These are phyloP conservation scores for Ailanthus altissimus DNA, from an alignment of 345 rosid species.

Conservation along the genomic window DNA sequence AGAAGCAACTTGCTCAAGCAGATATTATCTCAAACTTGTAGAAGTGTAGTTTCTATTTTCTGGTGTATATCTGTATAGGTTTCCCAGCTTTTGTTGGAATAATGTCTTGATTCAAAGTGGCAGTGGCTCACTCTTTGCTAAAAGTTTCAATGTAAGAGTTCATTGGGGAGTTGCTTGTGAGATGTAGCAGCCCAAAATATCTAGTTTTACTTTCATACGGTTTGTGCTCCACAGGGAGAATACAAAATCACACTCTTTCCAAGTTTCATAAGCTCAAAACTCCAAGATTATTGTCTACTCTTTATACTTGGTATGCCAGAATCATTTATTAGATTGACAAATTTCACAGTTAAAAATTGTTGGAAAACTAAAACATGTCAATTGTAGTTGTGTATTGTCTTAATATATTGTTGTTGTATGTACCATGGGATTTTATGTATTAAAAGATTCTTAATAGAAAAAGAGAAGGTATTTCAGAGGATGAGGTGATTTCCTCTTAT, in stretches of 20 bases:
- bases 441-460: too few species aligned
- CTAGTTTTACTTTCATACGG: not conserved
- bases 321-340: not conserved
- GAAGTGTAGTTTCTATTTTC: not conserved
- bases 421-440: not conserved
- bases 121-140: not conserved
- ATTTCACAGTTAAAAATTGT: not conserved
- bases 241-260: not conserved
- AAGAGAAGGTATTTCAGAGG: not conserved
- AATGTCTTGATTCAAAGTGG: not conserved
- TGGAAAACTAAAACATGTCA: not conserved
- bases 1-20: not conserved
- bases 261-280: not conserved
- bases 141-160: not conserved
- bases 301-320: not conserved
- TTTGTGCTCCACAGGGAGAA: not conserved
- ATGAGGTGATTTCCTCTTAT: not conserved
- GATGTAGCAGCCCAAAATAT: not conserved
- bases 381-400: not conserved
- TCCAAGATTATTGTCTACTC: not conserved
- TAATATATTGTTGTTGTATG: not conserved
- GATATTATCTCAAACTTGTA: not conserved
- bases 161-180: not conserved
- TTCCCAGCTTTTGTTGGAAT: not conserved
- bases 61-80: not conserved